Percentiles rank a stretch among this genome's conserved stretches.
Conservation (phyloP, 2,329 filamentous ascomycete genomes). For the Trichoderma sp. region DNA sequence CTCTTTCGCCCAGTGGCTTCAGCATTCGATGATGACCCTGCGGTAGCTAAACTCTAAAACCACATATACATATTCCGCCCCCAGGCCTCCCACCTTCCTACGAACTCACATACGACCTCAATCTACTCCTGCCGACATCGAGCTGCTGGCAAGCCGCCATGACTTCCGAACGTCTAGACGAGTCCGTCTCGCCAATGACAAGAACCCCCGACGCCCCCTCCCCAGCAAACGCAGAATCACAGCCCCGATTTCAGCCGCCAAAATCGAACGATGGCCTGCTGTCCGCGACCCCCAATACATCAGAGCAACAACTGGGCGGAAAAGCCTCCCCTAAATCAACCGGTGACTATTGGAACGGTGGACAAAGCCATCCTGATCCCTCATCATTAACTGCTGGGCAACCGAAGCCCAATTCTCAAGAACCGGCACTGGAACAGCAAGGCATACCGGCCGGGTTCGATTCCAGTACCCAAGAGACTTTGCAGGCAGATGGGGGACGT, state of each 20-base stretch:
- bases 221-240: constrained; percentile 14
- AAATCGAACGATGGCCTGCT: constrained; percentile 17
- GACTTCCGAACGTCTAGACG: constrained; percentile 17
- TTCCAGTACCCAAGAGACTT: not conserved
- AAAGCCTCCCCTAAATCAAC: not conserved
- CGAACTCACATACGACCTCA: not conserved
- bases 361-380: constrained; percentile 18
- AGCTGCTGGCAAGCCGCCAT: constrained; percentile 3
- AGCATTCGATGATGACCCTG: not conserved
- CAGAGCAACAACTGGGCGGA: not conserved
- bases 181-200: constrained; percentile 23
- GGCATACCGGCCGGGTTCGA: not conserved
- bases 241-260: constrained; percentile 16
- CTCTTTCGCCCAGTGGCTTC: not conserved
- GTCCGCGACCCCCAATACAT: constrained; percentile 6
- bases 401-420: not conserved
- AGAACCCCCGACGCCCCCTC: constrained; percentile 20
- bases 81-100: not conserved
- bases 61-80: not conserved
- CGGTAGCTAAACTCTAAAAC: not conserved
- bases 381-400: not conserved
- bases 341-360: constrained; percentile 24
- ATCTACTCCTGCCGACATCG: not conserved
- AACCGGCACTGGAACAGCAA: not conserved
- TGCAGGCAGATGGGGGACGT: constrained; percentile 33